Conservation (phyloP, 1,139 yeast species). For the Insectozyma bohioensis region DNA sequence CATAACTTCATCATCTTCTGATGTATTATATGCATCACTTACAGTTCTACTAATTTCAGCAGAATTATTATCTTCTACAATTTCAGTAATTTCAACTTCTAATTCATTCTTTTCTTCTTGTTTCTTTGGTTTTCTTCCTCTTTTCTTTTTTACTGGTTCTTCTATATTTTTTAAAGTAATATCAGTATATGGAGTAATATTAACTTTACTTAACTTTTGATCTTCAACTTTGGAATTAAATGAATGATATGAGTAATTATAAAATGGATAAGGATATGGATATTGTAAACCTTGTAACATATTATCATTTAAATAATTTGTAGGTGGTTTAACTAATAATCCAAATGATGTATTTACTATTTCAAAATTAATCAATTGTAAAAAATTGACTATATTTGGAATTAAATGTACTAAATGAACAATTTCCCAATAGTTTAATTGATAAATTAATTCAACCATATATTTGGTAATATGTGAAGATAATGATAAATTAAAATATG, state of each 20-base stretch:
- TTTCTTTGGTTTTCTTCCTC: slow-evolving; percentile 9
- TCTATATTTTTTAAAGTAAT: slow-evolving; percentile 28
- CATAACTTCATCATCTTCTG: slow-evolving; percentile 12
- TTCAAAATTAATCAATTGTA: slow-evolving; percentile 37
- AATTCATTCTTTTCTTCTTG: slow-evolving; percentile 4
- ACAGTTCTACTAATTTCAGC: slow-evolving; percentile 7
- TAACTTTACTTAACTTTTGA: slow-evolving; percentile 27
- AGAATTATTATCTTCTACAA: slow-evolving; percentile 2
- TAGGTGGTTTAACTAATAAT: slow-evolving; percentile 41
- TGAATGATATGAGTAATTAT: slow-evolving; percentile 46
- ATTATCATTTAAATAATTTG: slow-evolving; percentile 33
- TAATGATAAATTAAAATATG: slow-evolving; percentile 40
- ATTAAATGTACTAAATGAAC: slow-evolving; percentile 38
- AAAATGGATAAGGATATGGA: slow-evolving; percentile 50
- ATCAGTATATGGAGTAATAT: slow-evolving; percentile 39
- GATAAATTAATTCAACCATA: slow-evolving; percentile 39
- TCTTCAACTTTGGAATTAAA: slow-evolving; percentile 29
- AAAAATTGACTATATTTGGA: slow-evolving; percentile 35
- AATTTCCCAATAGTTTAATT: slow-evolving; percentile 47
- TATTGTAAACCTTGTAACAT: slow-evolving; percentile 46
- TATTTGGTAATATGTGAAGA: slow-evolving; percentile 39
- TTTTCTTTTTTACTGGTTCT: slow-evolving; percentile 10
- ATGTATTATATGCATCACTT: slow-evolving; percentile 5
- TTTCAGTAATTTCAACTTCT: background rate
- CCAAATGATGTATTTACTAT: slow-evolving; percentile 41